Evolutionary conservation across 2,329 filamentous ascomycete species (phyloP).

Genomic region (Colletotrichum sp.): DNA sequence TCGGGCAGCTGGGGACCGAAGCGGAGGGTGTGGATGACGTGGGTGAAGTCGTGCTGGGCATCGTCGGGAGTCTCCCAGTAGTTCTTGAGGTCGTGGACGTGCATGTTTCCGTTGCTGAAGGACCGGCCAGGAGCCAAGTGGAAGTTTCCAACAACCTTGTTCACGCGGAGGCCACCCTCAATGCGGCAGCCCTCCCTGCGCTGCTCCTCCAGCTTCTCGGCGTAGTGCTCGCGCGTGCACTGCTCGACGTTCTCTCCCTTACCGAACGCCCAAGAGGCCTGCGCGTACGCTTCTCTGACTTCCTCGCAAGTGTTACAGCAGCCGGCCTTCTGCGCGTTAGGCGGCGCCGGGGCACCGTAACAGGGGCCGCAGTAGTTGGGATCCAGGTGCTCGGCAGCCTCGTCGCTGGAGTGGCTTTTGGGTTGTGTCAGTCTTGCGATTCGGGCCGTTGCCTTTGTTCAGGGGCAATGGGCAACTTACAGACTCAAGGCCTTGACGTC

Average conservation of each 20-base stretch:
- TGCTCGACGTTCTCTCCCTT: constrained; percentile 92
- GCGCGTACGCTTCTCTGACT: constrained; percentile 91
- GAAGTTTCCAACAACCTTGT: constrained; percentile 99
- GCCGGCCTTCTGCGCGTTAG: constrained; percentile 75
- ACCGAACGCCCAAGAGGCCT: constrained; percentile 91
- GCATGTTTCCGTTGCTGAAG: constrained; percentile 96
- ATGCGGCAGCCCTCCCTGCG: constrained; percentile 92
- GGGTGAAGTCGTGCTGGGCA: constrained; percentile 83
- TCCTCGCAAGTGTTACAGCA: constrained; percentile 99
- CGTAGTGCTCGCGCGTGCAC: constrained; percentile 93
- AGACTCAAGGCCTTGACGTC: constrained; percentile 72
- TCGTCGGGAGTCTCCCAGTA: constrained; percentile 79
- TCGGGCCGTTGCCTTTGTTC: constrained; percentile 15
- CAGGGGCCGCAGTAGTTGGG: constrained; percentile 93
- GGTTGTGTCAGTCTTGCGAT: constrained; percentile 3
- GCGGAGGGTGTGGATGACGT: constrained; percentile 85
- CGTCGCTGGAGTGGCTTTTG: constrained; percentile 68
- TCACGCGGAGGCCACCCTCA: constrained; percentile 89
- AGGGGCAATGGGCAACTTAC: constrained; percentile 49
- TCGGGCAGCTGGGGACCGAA: constrained; percentile 93
- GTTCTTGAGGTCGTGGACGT: constrained; percentile 96
- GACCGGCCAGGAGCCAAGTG: constrained; percentile 95
- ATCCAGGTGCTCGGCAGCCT: constrained; percentile 78
- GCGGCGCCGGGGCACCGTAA: constrained; percentile 81
- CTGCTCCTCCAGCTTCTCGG: constrained; percentile 85